phyloP scores from a whole-genome alignment of 768 basidiomycete species.

The Suillus ampliporus region DNA sequence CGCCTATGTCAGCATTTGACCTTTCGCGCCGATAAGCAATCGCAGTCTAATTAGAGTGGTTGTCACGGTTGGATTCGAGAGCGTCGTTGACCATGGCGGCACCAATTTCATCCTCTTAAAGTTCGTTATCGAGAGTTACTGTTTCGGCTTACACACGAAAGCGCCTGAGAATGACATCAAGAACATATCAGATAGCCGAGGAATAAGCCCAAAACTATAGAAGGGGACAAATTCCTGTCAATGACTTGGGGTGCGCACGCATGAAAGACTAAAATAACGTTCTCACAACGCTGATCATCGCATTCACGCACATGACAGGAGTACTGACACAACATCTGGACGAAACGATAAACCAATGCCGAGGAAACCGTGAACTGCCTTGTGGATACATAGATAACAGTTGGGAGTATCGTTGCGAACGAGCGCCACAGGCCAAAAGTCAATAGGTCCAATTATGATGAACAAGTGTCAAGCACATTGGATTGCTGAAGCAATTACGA shows the following conservation, averaged over 20 bases:
- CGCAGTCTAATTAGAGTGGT: neutral
- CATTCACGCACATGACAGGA: constrained; percentile 7
- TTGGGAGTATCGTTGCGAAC: neutral
- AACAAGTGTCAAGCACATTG: neutral
- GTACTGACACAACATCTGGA: constrained; percentile 6
- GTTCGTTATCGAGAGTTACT: neutral
- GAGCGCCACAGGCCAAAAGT: constrained; percentile 3
- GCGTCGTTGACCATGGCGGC: neutral
- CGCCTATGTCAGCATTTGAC: neutral
- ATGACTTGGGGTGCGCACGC: constrained; percentile 10
- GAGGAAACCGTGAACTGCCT: constrained; percentile 1
- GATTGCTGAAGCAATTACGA: neutral
- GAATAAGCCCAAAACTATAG: neutral
- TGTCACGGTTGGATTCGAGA: neutral
- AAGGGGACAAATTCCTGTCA: neutral
- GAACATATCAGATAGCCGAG: constrained; percentile 5
- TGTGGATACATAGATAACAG: neutral
- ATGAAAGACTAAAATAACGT: constrained; percentile 8
- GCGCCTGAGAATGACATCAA: constrained; percentile 1
- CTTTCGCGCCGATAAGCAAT: neutral
- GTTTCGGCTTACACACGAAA: neutral
- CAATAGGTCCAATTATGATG: neutral
- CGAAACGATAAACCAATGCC: constrained; percentile 7
- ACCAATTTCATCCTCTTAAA: neutral
- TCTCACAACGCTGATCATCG: constrained; percentile 15